Evolutionary conservation across 768 basidiomycete species (phyloP), one percentile per base, ranked within the genome.

Genomic region (Paxillus rubicundulus): DNA sequence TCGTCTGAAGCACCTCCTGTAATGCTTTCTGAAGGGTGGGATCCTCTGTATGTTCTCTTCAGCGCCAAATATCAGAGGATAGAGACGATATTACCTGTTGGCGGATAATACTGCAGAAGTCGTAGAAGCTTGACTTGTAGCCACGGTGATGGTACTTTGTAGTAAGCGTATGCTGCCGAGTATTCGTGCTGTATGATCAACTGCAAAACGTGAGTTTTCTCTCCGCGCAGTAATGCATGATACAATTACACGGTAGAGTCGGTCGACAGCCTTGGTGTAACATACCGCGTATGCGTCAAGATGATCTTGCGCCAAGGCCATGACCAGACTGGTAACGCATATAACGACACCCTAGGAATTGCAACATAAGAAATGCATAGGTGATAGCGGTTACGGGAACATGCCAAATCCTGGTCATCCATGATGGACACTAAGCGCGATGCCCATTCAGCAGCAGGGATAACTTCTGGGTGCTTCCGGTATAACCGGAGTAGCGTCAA

Each of bases 71-170:
- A 46, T 48, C 18, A 45, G 28, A 32, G 32, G 39, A 45, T 38
- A 37, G 5, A 47, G 49, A 34, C 28, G 10, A 14, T 24, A 67
- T 82, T 55, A 94, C 95, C 93, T 53, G 96, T 87, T 3, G 97
- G 92, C 7, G 96, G 86, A 66, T 98, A 98, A 68, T 97, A 96
- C 68, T 98, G 97, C 34, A 99, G 70, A 14, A 99, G 70, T 20
- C 93, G 87, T 13, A 99, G 77, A 3, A 99, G 80, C 68, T 98
- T 97, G 57, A 98, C 92, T 72, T 98, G 96, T 32, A 98, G 75
- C 97, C 96, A 98, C 1, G 96, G 96, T 20, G 90, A 90, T 18
- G 96, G 96, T 2, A 98, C 92, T 73, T 94, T 93, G 73, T 99
- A 99, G 69, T 99, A 99, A 16, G 94, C 81, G 66, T 99, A 99